Conservation (phyloP, 768 basidiomycete genomes). For the Naganishia antarctica region DNA sequence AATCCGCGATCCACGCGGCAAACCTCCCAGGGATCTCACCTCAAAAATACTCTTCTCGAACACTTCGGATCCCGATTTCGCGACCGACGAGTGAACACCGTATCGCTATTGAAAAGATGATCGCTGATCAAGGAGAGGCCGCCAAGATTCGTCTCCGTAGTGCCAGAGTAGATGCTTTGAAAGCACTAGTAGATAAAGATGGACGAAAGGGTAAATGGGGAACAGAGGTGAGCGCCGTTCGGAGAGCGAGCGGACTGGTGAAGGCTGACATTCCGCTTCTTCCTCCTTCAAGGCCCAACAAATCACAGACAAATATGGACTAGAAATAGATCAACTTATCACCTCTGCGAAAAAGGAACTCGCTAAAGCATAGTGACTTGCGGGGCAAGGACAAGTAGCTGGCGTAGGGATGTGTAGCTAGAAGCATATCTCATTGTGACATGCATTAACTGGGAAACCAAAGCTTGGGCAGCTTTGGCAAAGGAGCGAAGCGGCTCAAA, state of each 20-base stretch:
- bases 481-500: too few species aligned
- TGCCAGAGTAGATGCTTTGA: slow-evolving; percentile 45
- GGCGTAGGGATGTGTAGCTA: too few species aligned
- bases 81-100: slow-evolving; percentile 34
- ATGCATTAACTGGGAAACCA: background rate
- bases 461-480: too few species aligned
- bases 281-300: slow-evolving; percentile 33
- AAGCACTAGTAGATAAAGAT: slow-evolving; percentile 34
- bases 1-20: slow-evolving; percentile 46
- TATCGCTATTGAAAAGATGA: slow-evolving; percentile 32
- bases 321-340: slow-evolving; percentile 41
- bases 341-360: slow-evolving; percentile 48
- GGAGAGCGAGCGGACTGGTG: background rate
- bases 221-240: slow-evolving; percentile 32
- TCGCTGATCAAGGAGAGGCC: slow-evolving; percentile 38
- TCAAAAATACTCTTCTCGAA: slow-evolving; percentile 38
- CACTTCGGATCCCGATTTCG: slow-evolving; percentile 44
- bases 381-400: too few species aligned
- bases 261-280: background rate
- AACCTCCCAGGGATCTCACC: slow-evolving; percentile 49
- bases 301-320: slow-evolving; percentile 41
- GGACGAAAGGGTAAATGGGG: slow-evolving; percentile 31
- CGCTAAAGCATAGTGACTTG: slow-evolving; percentile 42
- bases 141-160: slow-evolving; percentile 45
- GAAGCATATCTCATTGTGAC: too few species aligned